phyloP scores from a whole-genome alignment of 164 flowering plant genomes.

The Magnolia kwangsiensis region DNA sequence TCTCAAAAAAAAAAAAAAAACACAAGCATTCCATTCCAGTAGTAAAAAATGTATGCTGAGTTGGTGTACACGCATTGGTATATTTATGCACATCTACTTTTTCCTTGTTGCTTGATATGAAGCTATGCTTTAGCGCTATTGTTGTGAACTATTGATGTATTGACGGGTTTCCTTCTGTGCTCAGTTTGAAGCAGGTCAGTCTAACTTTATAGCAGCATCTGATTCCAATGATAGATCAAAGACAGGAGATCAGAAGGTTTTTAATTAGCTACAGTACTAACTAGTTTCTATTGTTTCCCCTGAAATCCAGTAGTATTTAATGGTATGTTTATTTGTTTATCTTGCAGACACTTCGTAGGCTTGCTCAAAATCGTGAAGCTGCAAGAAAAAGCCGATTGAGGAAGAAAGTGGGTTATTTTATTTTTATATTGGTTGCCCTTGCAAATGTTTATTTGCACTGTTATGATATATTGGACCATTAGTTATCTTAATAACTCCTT shows the following conservation, averaged over 20 bases:
- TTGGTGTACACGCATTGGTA: background rate
- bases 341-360: constrained; percentile 80
- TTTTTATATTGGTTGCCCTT: constrained; percentile 6
- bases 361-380: constrained; percentile 99
- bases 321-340: background rate
- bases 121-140: no score
- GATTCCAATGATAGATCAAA: constrained; percentile 89
- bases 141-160: constrained; percentile 1
- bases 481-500: no score
- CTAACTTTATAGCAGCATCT: constrained; percentile 39
- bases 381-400: constrained; percentile 94
- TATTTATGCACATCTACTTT: background rate
- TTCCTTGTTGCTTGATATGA: background rate
- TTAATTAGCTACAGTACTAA: background rate
- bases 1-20: background rate
- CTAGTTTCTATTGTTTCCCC: background rate
- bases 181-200: constrained; percentile 64
- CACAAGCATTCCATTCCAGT: no score
- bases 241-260: constrained; percentile 95
- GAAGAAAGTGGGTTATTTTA: constrained; percentile 53
- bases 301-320: background rate
- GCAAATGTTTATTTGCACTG: background rate
- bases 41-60: no score
- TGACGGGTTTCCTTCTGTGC: background rate
- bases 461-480: no score